Evolutionary conservation across 106 monocot genomes (phyloP).

Genomic region (Dendrobium chrysotoxum): DNA sequence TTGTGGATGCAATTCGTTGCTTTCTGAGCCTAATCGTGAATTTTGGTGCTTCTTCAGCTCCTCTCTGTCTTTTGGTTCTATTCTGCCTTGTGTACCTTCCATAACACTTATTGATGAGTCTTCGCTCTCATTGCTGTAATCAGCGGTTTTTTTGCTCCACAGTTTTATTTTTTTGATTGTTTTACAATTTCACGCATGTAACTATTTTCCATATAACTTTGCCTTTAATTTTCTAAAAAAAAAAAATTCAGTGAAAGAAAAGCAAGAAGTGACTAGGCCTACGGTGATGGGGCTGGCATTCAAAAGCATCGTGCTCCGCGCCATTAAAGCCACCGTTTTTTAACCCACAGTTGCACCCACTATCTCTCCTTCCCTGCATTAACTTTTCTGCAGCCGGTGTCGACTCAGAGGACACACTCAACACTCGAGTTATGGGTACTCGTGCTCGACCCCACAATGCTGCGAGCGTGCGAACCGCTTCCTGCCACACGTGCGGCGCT

Average conservation of each 20-base stretch:
- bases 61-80: too few relatives aligned
- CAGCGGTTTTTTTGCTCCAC: too few relatives aligned
- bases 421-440: conserved; percentile 5
- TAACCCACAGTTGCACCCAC: neutral
- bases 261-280: neutral
- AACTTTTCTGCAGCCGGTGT: conserved; percentile 1
- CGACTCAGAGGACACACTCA: conserved; percentile 1
- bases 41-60: too few relatives aligned
- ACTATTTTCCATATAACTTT: too few relatives aligned
- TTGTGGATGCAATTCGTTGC: too few relatives aligned
- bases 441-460: neutral
- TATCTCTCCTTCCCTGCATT: neutral
- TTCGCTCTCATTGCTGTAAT: too few relatives aligned
- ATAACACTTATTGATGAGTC: too few relatives aligned
- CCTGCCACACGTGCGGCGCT: neutral
- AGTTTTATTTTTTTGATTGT: too few relatives aligned
- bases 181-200: too few relatives aligned
- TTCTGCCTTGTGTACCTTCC: too few relatives aligned
- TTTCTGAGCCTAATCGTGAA: too few relatives aligned
- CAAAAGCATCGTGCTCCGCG: neutral
- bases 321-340: neutral
- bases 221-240: too few relatives aligned
- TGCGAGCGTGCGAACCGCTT: neutral
- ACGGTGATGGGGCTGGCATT: neutral
- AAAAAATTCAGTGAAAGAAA: neutral